These are phyloP conservation scores for Alopecurus myosuroides DNA, from an alignment of 176 grass and related monocot species.

Conservation along the genomic window DNA sequence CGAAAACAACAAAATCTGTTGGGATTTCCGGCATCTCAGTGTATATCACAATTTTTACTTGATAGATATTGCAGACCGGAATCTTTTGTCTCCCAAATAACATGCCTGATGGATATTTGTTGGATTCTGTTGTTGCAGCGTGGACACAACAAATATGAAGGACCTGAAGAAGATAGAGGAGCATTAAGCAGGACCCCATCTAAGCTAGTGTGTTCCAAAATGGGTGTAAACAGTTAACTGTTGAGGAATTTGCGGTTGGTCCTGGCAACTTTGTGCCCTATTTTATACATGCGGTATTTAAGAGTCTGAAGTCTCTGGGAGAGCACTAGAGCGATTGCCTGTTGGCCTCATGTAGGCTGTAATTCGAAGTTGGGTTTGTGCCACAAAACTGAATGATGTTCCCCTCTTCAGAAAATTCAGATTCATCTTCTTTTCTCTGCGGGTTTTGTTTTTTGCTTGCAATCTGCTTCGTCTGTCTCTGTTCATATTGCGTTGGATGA, in stretches of 20 bases:
- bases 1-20: not conserved
- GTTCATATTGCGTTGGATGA: not conserved
- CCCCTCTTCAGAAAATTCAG: slow-evolving; percentile 15
- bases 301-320: not conserved
- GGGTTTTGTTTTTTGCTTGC: not conserved
- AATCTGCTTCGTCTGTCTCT: not conserved
- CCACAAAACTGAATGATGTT: slow-evolving; percentile 1
- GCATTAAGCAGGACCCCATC: slow-evolving; percentile 36
- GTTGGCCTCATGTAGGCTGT: slow-evolving; percentile 7
- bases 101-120: not conserved
- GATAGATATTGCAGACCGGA: not conserved
- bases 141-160: slow-evolving; percentile 98
- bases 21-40: not conserved
- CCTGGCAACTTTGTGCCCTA: slow-evolving; percentile 6
- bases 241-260: slow-evolving; percentile 26
- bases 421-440: not conserved
- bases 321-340: not conserved
- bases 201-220: not conserved
- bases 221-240: slow-evolving; percentile 24
- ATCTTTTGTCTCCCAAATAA: not conserved
- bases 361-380: slow-evolving; percentile 7
- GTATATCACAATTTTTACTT: not conserved
- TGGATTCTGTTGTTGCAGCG: slow-evolving; percentile 37
- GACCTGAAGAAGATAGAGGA: slow-evolving; percentile 97
- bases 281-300: slow-evolving; percentile 21